Percentiles rank a stretch among this genome's conserved stretches.
Evolutionary conservation across 805 yeast species (phyloP).

Genomic region (Grigorovia transvaalensis): DNA sequence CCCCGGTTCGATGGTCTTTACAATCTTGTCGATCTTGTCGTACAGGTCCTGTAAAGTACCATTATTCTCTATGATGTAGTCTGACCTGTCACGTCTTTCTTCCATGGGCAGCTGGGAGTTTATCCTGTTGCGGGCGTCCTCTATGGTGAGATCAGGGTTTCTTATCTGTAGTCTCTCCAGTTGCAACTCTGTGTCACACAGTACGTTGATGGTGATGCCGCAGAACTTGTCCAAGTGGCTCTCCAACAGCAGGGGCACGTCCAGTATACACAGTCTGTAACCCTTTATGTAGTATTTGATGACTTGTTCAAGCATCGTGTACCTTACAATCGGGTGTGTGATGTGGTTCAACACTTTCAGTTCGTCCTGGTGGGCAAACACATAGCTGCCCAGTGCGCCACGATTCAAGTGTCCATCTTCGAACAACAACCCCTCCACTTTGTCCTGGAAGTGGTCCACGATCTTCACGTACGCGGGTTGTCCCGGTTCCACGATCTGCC

Average conservation of each 20-base stretch:
- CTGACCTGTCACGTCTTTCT: conserved; percentile 50
- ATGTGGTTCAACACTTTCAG: conserved; percentile 55
- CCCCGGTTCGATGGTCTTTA: conserved; percentile 33
- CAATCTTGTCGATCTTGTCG: conserved; percentile 33
- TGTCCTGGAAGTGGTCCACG: conserved; percentile 45
- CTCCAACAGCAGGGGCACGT: conserved; percentile 86
- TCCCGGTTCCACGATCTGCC: conserved; percentile 78
- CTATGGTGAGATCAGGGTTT: conserved; percentile 52
- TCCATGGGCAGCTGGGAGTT: conserved; percentile 62
- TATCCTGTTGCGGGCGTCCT: conserved; percentile 66
- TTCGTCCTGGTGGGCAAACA: conserved; percentile 58
- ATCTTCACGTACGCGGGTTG: conserved; percentile 57
- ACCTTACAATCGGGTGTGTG: conserved; percentile 77
- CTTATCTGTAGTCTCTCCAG: conserved; percentile 51
- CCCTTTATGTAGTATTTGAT: conserved; percentile 49
- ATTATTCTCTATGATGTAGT: conserved; percentile 57
- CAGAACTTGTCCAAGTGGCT: conserved; percentile 60
- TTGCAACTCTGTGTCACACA: conserved; percentile 51
- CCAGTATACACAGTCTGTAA: conserved; percentile 56
- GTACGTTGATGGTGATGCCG: conserved; percentile 58
- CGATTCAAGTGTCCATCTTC: conserved; percentile 47
- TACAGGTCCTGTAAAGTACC: conserved; percentile 35
- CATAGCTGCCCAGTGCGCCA: conserved; percentile 62
- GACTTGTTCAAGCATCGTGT: conserved; percentile 49
- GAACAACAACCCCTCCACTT: conserved; percentile 38